Percentiles rank a stretch among this genome's conserved stretches.
Evolutionary conservation across 371 early-diverging fungal species (phyloP).

Genomic region (Sporodiniella umbellata): DNA sequence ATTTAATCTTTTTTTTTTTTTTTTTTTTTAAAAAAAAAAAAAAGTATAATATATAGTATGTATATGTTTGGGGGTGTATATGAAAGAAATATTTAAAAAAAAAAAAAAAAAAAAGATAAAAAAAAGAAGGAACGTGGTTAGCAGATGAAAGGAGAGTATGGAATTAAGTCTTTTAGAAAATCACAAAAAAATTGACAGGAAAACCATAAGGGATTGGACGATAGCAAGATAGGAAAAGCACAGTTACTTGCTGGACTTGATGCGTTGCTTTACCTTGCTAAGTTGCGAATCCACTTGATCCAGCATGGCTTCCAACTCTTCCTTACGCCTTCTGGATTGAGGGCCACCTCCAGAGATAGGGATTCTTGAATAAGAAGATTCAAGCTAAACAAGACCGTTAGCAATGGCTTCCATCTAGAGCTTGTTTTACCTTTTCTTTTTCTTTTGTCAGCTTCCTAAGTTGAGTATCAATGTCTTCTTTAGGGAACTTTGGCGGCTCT

Average conservation of each 20-base stretch:
- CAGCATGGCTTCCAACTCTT: slow-evolving; percentile 51
- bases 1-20: neutral
- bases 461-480: slow-evolving; percentile 23
- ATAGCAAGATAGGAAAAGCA: neutral
- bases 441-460: slow-evolving; percentile 20
- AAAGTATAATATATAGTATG: neutral
- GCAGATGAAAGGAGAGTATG: neutral
- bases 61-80: too few relatives aligned
- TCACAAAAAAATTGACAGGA: neutral
- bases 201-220: neutral
- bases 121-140: neutral
- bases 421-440: slow-evolving; percentile 21
- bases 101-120: neutral
- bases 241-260: slow-evolving; percentile 8
- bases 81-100: neutral
- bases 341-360: slow-evolving; percentile 51
- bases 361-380: slow-evolving; percentile 49
- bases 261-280: slow-evolving; percentile 44
- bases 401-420: too few relatives aligned
- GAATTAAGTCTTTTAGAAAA: too few relatives aligned
- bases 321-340: slow-evolving; percentile 45
- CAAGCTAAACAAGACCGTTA: too few relatives aligned
- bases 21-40: neutral
- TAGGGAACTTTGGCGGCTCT: neutral
- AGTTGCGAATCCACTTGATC: slow-evolving; percentile 51